Evolutionary conservation across 495 filamentous ascomycete species (phyloP).

Genomic region (Elaphomyces granulatus): DNA sequence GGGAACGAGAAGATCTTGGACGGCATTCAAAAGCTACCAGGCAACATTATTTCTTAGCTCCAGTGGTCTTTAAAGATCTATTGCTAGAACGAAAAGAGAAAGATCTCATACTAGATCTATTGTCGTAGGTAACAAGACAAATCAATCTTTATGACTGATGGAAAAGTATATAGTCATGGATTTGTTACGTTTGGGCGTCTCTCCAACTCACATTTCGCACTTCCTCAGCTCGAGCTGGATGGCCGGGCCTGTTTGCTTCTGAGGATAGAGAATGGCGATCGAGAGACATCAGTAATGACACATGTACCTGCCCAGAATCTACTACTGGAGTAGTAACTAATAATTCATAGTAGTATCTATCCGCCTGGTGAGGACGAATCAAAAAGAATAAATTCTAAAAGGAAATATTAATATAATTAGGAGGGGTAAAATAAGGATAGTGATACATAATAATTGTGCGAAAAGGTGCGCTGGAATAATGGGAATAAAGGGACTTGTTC

Average conservation of each 20-base stretch:
- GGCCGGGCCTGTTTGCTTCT: not conserved
- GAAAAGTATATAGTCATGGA: not conserved
- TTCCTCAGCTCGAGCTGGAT: slow-evolving; percentile 24
- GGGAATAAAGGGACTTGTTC: too few relatives aligned
- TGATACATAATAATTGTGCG: not conserved
- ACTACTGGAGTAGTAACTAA: too few relatives aligned
- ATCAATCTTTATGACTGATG: not conserved
- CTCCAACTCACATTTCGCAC: slow-evolving; percentile 28
- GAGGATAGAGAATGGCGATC: not conserved
- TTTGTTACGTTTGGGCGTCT: not conserved
- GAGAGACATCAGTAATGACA: not conserved
- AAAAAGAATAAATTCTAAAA: not conserved
- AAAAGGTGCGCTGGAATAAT: too few relatives aligned
- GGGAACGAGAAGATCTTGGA: slow-evolving; percentile 60
- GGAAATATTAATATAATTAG: not conserved
- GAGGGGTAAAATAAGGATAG: too few relatives aligned
- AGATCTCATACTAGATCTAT: not conserved
- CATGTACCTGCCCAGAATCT: too few relatives aligned
- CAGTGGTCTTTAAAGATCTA: not conserved
- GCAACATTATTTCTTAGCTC: slow-evolving; percentile 1
- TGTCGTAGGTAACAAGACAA: not conserved
- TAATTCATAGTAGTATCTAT: too few relatives aligned
- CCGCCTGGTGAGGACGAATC: too few relatives aligned
- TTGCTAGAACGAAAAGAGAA: not conserved
- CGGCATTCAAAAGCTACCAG: slow-evolving; percentile 52